Conservation (phyloP, 2,329 filamentous ascomycete species). For the Penicillium decumbens region DNA sequence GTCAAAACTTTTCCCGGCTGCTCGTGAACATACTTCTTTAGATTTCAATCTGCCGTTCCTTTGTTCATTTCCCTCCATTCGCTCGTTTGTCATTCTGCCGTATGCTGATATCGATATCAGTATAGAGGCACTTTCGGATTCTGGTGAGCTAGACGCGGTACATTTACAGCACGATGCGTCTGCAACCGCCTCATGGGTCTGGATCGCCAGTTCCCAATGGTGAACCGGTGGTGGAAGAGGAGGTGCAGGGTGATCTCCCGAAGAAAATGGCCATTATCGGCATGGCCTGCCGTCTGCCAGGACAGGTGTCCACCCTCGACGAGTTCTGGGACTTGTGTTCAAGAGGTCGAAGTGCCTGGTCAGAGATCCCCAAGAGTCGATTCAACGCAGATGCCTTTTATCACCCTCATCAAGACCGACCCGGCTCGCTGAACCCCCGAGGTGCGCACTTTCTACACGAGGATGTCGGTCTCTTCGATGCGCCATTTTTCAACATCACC, state of each 20-base stretch:
- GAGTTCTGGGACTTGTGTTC: conserved; percentile 25
- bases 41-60: background rate
- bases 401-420: conserved; percentile 20
- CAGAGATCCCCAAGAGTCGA: conserved; percentile 18
- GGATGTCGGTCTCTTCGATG: conserved; percentile 26
- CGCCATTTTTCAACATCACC: conserved; percentile 29
- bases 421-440: conserved; percentile 20
- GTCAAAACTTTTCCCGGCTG: background rate
- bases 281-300: conserved; percentile 26
- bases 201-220: conserved; percentile 6
- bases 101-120: conserved; percentile 4
- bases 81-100: conserved; percentile 3
- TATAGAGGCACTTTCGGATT: conserved; percentile 4
- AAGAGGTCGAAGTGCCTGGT: conserved; percentile 21
- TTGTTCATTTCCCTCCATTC: conserved; percentile 8
- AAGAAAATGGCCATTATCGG: conserved; percentile 25
- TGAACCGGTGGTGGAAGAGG: conserved; percentile 4
- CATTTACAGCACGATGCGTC: conserved; percentile 11
- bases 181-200: conserved; percentile 16
- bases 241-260: conserved; percentile 3
- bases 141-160: conserved; percentile 1
- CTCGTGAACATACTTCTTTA: conserved; percentile 13
- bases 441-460: conserved; percentile 28
- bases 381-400: conserved; percentile 23
- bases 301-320: conserved; percentile 21